Percentiles rank a stretch among this genome's conserved stretches.
Conservation (phyloP, 2,329 filamentous ascomycete genomes). For the Botrytis sinoallii region DNA sequence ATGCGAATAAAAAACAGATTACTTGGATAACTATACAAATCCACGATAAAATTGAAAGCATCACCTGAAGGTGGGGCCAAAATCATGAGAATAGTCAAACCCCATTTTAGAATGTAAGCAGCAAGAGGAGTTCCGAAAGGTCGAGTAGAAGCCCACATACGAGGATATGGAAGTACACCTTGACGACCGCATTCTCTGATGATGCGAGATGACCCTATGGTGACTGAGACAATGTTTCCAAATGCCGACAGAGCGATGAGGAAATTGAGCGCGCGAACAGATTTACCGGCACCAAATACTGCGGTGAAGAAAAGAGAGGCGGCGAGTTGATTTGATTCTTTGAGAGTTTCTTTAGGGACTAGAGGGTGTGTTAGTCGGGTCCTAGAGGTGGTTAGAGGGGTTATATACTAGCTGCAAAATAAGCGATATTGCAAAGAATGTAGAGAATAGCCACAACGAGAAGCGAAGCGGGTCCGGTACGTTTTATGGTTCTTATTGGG, state of each 20-base stretch:
- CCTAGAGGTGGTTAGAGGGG: neutral
- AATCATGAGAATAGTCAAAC: slow-evolving; percentile 57
- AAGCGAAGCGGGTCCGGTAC: slow-evolving; percentile 49
- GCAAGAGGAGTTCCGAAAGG: slow-evolving; percentile 63
- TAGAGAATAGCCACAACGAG: slow-evolving; percentile 53
- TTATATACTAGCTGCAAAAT: slow-evolving; percentile 49
- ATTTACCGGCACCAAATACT: slow-evolving; percentile 48
- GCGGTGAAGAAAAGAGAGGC: slow-evolving; percentile 46
- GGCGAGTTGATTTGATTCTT: slow-evolving; percentile 47
- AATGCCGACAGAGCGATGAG: slow-evolving; percentile 48
- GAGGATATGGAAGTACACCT: slow-evolving; percentile 20
- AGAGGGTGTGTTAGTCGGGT: neutral
- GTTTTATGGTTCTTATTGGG: slow-evolving; percentile 54
- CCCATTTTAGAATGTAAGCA: slow-evolving; percentile 57
- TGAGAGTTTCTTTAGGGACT: slow-evolving; percentile 54
- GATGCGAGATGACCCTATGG: slow-evolving; percentile 53
- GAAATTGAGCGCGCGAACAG: slow-evolving; percentile 44
- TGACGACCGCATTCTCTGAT: slow-evolving; percentile 55
- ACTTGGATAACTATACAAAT: slow-evolving; percentile 55
- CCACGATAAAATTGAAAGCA: slow-evolving; percentile 62
- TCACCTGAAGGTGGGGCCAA: slow-evolving; percentile 59
- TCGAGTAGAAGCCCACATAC: slow-evolving; percentile 55
- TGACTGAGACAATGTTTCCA: slow-evolving; percentile 47
- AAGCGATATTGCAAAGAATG: slow-evolving; percentile 58
- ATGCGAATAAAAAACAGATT: slow-evolving; percentile 55